Evolutionary conservation across 306 rosid genomes (phyloP).

Genomic region (Crataegus laevigata): DNA sequence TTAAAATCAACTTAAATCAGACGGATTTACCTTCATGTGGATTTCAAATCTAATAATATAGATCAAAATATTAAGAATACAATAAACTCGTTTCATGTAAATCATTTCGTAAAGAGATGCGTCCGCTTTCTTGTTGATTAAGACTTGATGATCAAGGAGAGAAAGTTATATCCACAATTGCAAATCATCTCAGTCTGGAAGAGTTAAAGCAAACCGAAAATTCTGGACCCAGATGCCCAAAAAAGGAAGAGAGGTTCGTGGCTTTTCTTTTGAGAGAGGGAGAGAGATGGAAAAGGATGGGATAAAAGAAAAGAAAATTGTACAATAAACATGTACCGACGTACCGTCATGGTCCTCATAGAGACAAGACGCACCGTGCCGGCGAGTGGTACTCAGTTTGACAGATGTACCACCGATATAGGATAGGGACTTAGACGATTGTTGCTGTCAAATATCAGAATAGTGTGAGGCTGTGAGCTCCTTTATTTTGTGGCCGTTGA

Average conservation of each 20-base stretch:
- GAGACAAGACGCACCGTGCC: background rate
- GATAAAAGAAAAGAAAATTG: background rate
- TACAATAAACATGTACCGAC: background rate
- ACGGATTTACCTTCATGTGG: rapidly evolving
- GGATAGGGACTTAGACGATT: background rate
- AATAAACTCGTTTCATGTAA: too few relatives aligned
- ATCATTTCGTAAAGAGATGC: too few relatives aligned
- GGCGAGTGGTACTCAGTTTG: background rate
- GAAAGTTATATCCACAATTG: background rate
- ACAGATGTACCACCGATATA: background rate
- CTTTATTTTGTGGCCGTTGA: too few relatives aligned
- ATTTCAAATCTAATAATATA: too few relatives aligned
- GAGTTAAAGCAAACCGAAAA: background rate
- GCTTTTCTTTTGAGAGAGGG: background rate
- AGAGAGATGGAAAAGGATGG: background rate
- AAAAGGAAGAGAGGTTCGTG: background rate
- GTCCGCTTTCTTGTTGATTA: background rate
- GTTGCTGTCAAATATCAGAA: background rate
- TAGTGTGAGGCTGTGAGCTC: too few relatives aligned
- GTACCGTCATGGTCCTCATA: background rate
- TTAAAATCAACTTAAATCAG: background rate
- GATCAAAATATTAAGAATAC: too few relatives aligned
- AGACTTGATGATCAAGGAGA: background rate
- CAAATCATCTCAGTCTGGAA: background rate
- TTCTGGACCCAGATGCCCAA: background rate